Evolutionary conservation across 768 basidiomycete species (phyloP), one percentile per base, ranked within the genome.

Genomic region (Boletellus ananiceps): DNA sequence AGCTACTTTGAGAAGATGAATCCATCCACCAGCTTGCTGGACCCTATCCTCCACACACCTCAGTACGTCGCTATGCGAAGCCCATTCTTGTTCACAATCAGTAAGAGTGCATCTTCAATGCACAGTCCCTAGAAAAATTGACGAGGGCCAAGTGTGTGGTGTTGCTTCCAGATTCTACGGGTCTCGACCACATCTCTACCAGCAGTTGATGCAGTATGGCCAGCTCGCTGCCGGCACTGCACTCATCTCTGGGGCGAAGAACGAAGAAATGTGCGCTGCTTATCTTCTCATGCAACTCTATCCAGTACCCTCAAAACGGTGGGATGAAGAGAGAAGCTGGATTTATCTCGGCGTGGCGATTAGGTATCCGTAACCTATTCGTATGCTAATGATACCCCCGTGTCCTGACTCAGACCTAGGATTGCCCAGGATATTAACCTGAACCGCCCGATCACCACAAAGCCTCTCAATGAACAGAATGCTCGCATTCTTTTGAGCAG

Each of bases 301-400:
- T 68, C 81, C 83, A 47, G 74, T 88, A 0, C 88, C 88, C 1
- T 76, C 83, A 0, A 78, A 80, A 43, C 79, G 83, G 27, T 93
- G 90, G 84, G 91, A 93, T 60, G 90, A 95, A 55, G 91, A 95
- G 60, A 77, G 91, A 23, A 85, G 84, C 44, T 96, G 90, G 88
- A 67, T 94, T 41, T 92, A 88, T 65, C 82, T 94, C 18, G 93
- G 93, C 7, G 74, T 93, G 25, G 92, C 90, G 8, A 92, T 94
- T 52, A 77, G 91, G 88, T 87, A 57, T n/a, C 4, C 27, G 70
- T 52, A 27, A 23, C 19, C 27, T 40, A 32, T n/a, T 19, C 25
- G 38, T 12, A 13, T 16, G 21, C 13, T 14, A n/a, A 27, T 8
- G 15, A 34, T 27, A 32, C 16, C 2, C 34, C 41, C 39, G 23